phyloP scores from a whole-genome alignment of 495 filamentous ascomycete genomes.

The Hypoxylon fragiforme region DNA sequence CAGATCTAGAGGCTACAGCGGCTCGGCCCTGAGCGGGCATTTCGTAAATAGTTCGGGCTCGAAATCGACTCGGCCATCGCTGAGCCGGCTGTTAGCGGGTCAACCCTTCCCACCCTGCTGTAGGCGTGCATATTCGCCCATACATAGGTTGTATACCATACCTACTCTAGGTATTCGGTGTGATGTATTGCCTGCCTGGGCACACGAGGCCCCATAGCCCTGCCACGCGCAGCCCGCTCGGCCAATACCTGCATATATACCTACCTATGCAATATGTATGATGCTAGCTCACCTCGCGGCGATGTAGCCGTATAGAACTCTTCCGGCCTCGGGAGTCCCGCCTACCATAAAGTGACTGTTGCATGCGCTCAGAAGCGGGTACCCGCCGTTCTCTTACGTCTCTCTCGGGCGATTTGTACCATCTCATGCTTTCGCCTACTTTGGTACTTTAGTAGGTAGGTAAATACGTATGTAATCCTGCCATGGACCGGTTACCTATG shows the following conservation, averaged over 20 bases:
- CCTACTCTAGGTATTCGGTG: neutral
- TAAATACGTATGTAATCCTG: no score
- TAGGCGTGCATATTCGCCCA: slow-evolving; percentile 2
- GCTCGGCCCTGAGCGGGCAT: slow-evolving; percentile 15
- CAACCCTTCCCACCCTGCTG: neutral
- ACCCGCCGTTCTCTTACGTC: slow-evolving; percentile 24
- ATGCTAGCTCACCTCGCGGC: slow-evolving; percentile 25
- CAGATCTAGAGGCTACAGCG: slow-evolving; percentile 28
- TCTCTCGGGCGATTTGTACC: slow-evolving; percentile 24
- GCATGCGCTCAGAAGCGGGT: slow-evolving; percentile 25
- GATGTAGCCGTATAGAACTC: slow-evolving; percentile 27
- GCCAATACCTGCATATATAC: slow-evolving; percentile 5
- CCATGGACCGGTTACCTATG: slow-evolving; percentile 15
- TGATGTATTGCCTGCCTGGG: no score
- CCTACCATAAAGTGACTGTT: slow-evolving; percentile 17
- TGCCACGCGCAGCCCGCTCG: slow-evolving; percentile 14
- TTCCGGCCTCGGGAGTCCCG: slow-evolving; percentile 34
- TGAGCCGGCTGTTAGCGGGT: slow-evolving; percentile 5
- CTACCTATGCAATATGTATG: slow-evolving; percentile 24
- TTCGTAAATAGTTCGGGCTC: neutral
- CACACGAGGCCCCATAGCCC: no score
- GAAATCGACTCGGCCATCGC: slow-evolving; percentile 16
- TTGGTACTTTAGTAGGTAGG: no score
- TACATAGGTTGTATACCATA: neutral
- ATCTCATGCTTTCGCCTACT: no score